These are phyloP conservation scores for Penicillium simplicissimum DNA, from an alignment of 495 filamentous ascomycete genomes.

Conservation along the genomic window DNA sequence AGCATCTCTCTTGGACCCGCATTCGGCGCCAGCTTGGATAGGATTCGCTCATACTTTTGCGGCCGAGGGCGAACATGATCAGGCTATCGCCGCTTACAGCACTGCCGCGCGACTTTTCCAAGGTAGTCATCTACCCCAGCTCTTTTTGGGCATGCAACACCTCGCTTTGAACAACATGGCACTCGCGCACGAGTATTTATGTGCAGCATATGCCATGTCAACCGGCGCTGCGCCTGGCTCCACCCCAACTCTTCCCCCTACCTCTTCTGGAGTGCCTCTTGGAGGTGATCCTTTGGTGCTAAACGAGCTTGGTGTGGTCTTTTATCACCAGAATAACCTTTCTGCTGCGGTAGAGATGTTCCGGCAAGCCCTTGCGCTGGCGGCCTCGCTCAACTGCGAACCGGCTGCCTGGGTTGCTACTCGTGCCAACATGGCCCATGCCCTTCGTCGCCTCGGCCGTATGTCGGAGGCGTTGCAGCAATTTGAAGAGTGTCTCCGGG, in stretches of 20 bases:
- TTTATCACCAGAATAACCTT: constrained; percentile 86
- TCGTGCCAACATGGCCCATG: constrained; percentile 85
- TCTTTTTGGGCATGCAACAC: constrained; percentile 98
- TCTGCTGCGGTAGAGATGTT: constrained; percentile 73
- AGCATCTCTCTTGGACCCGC: constrained; percentile 93
- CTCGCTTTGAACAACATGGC: constrained; percentile 93
- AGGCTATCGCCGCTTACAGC: constrained; percentile 96
- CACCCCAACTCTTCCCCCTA: constrained; percentile 26
- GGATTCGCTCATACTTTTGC: constrained; percentile 99
- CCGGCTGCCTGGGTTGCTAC: constrained; percentile 84
- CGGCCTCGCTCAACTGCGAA: constrained; percentile 77
- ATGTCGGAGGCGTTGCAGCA: constrained; percentile 71
- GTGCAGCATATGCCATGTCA: constrained; percentile 74
- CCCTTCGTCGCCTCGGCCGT: constrained; percentile 70
- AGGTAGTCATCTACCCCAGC: constrained; percentile 92
- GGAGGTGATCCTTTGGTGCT: constrained; percentile 79
- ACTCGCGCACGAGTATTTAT: constrained; percentile 93
- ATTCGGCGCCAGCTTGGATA: constrained; percentile 98
- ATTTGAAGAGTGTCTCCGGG: constrained; percentile 79
- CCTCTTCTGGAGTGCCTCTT: constrained; percentile 52
- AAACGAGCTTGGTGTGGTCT: constrained; percentile 92
- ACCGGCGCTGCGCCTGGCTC: constrained; percentile 52
- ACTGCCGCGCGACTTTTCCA: constrained; percentile 95
- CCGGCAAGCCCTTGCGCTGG: constrained; percentile 68
- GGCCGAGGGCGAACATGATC: constrained; percentile 99